Conservation (phyloP, 75 land plant species). For the Pinus tabuliformis region DNA sequence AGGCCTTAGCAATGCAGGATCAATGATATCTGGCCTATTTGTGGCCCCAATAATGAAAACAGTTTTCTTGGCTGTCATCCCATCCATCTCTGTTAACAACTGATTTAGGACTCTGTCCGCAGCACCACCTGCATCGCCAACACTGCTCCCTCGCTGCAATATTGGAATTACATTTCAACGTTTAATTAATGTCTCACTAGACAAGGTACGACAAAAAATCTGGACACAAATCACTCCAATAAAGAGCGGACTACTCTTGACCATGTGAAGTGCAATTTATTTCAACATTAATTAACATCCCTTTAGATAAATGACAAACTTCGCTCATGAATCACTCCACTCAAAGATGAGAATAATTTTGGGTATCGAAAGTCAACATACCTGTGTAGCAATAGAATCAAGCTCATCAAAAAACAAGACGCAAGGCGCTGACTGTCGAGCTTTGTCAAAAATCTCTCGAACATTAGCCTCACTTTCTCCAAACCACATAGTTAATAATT, state of each 20-base stretch:
- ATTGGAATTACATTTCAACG: not conserved
- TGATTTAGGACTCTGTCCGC: conserved; percentile 43
- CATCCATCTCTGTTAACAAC: conserved; percentile 46
- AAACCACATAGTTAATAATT: conserved; percentile 69
- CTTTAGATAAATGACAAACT: no score
- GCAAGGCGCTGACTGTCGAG: conserved; percentile 36
- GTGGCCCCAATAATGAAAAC: conserved; percentile 48
- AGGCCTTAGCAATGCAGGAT: conserved; percentile 55
- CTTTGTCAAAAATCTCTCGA: conserved; percentile 64
- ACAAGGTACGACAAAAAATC: not conserved
- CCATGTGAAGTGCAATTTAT: no score
- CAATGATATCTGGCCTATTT: conserved; percentile 51
- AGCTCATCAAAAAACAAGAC: conserved; percentile 29
- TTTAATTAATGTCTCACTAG: not conserved
- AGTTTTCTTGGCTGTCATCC: conserved; percentile 43
- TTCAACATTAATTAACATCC: no score
- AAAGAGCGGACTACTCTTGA: no score
- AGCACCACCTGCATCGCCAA: conserved; percentile 43
- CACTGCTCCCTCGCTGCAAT: conserved; percentile 34
- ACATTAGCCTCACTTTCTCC: conserved; percentile 76
- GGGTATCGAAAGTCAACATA: not conserved
- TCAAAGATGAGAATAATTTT: no score
- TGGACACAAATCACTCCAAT: no score
- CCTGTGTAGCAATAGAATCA: conserved; percentile 36
- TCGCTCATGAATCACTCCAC: no score